phyloP scores from a whole-genome alignment of 2,329 filamentous ascomycete species.

The Nigrospora oryzae region DNA sequence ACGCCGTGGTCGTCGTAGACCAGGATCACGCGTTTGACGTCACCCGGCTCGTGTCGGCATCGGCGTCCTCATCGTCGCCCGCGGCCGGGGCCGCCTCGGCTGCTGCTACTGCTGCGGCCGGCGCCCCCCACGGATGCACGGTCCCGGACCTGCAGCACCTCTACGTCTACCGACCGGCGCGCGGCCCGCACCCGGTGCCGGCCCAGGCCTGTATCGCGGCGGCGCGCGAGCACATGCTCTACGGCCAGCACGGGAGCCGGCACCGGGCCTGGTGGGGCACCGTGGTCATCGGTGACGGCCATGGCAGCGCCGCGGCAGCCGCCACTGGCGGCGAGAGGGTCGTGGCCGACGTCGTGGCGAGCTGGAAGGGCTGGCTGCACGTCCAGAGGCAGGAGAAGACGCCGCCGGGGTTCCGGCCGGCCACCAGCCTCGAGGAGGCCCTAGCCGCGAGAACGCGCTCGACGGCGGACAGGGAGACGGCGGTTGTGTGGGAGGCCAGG shows the following conservation, averaged over 20 bases:
- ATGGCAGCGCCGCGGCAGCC: constrained; percentile 17
- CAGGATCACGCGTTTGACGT: constrained; percentile 46
- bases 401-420: constrained; percentile 24
- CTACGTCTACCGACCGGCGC: constrained; percentile 37
- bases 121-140: not conserved
- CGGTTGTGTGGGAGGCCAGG: constrained; percentile 16
- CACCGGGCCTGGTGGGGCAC: constrained; percentile 50
- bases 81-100: constrained; percentile 6
- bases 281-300: constrained; percentile 37
- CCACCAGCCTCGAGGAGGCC: constrained; percentile 35
- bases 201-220: constrained; percentile 27
- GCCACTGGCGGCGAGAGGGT: not conserved
- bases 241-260: constrained; percentile 33
- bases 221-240: constrained; percentile 41
- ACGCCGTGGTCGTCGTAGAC: constrained; percentile 47
- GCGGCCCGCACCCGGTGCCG: constrained; percentile 10
- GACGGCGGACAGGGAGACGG: constrained; percentile 30
- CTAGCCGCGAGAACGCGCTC: constrained; percentile 25
- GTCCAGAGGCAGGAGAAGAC: constrained; percentile 33
- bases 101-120: constrained; percentile 11
- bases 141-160: constrained; percentile 36
- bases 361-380: constrained; percentile 43
- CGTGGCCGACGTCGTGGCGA: constrained; percentile 18
- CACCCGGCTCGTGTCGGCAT: constrained; percentile 26
- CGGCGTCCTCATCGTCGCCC: not conserved